These are phyloP conservation scores for Boletus reticulatus DNA, from an alignment of 768 basidiomycete genomes.

Conservation along the genomic window DNA sequence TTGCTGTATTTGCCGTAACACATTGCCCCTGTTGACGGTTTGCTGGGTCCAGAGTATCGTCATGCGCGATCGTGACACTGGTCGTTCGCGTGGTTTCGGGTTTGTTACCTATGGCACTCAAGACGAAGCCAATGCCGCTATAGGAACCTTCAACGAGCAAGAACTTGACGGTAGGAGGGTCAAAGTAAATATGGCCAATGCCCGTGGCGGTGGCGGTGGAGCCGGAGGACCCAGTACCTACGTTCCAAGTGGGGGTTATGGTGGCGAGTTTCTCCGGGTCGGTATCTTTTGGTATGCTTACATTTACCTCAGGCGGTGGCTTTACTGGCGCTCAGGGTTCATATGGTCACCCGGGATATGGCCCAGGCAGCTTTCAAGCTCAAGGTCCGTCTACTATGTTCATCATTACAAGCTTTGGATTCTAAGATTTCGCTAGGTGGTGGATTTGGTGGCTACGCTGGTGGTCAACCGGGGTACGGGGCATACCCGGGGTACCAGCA, in stretches of 20 bases:
- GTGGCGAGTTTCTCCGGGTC: slow-evolving; percentile 7
- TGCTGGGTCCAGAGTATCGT: slow-evolving; percentile 74
- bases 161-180: slow-evolving; percentile 93
- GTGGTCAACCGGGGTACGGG: slow-evolving; percentile 13
- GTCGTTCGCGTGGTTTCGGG: slow-evolving; percentile 95
- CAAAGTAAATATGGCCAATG: slow-evolving; percentile 84
- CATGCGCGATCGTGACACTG: slow-evolving; percentile 98
- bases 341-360: slow-evolving; percentile 22
- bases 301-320: slow-evolving; percentile 24
- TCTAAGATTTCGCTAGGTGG: slow-evolving; percentile 4
- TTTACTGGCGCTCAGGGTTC: slow-evolving; percentile 28
- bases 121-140: slow-evolving; percentile 77
- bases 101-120: slow-evolving; percentile 76
- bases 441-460: slow-evolving; percentile 12
- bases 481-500: slow-evolving; percentile 29
- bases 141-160: slow-evolving; percentile 75
- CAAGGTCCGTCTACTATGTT: slow-evolving; percentile 7
- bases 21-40: slow-evolving; percentile 29
- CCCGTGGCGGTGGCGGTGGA: slow-evolving; percentile 59
- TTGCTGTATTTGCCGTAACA: slow-evolving; percentile 12
- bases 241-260: slow-evolving; percentile 26
- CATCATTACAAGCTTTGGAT: background rate
- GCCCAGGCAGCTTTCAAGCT: slow-evolving; percentile 19
- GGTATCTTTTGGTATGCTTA: slow-evolving; percentile 6
- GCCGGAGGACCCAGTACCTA: slow-evolving; percentile 27